Percentiles rank a stretch among this genome's conserved stretches.
phyloP scores from a whole-genome alignment of 2,329 filamentous ascomycete species.

The Hirsutella minnesotensis region DNA sequence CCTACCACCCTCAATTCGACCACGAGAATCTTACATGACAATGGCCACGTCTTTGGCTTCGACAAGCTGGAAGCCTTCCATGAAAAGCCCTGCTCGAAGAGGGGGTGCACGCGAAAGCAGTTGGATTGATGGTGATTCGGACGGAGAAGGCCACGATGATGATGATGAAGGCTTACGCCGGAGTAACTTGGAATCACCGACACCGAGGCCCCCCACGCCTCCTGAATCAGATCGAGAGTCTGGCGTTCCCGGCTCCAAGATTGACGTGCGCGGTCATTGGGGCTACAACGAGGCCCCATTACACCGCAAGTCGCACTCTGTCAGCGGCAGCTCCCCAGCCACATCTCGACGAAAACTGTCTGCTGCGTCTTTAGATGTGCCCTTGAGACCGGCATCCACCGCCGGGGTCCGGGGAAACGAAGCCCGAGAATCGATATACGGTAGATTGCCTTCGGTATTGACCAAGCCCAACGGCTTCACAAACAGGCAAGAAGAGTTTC shows the following conservation, averaged over 20 bases:
- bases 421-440: not conserved
- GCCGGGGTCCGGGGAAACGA: not conserved
- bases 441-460: not conserved
- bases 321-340: constrained; percentile 5
- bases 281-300: constrained; percentile 2
- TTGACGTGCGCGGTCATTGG: not conserved
- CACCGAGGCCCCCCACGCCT: constrained; percentile 19
- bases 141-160: constrained; percentile 13
- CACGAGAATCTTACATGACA: constrained; percentile 23
- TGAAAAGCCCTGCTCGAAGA: constrained; percentile 10
- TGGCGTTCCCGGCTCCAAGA: not conserved
- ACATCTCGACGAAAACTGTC: constrained; percentile 5
- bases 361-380: constrained; percentile 10
- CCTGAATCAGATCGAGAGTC: constrained; percentile 7
- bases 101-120: constrained; percentile 15
- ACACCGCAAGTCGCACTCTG: constrained; percentile 13
- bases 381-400: constrained; percentile 1
- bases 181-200: constrained; percentile 8
- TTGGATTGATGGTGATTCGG: constrained; percentile 26
- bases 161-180: constrained; percentile 7
- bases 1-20: constrained; percentile 19
- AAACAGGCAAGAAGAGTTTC: not conserved
- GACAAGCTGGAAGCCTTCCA: constrained; percentile 14
- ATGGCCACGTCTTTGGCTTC: constrained; percentile 24
- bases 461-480: not conserved